Evolutionary conservation across 495 filamentous ascomycete genomes (phyloP).

Genomic region (Penicillium subrubescens): DNA sequence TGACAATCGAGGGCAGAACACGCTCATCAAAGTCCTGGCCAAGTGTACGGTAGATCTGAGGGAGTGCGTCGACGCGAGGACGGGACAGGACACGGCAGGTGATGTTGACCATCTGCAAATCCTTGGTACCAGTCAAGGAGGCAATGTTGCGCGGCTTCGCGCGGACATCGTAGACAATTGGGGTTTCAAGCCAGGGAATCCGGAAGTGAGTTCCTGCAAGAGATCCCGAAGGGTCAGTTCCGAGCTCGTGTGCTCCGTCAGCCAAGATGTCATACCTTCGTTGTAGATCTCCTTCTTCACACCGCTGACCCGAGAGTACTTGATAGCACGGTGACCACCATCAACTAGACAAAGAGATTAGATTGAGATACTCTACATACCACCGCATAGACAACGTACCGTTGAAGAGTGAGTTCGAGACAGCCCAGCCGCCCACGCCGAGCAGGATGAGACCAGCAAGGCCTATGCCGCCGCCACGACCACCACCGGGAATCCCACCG

Average conservation of each 20-base stretch:
- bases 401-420: slow-evolving; percentile 94
- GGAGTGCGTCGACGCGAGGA: slow-evolving; percentile 83
- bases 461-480: slow-evolving; percentile 48
- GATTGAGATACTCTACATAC: neutral
- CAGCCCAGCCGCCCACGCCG: slow-evolving; percentile 62
- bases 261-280: slow-evolving; percentile 69
- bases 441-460: slow-evolving; percentile 56
- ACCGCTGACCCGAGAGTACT: slow-evolving; percentile 91
- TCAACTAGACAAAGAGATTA: slow-evolving; percentile 68
- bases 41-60: slow-evolving; percentile 94
- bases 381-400: slow-evolving; percentile 40
- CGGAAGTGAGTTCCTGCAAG: slow-evolving; percentile 82
- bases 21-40: slow-evolving; percentile 97
- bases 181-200: slow-evolving; percentile 96
- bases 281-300: slow-evolving; percentile 94
- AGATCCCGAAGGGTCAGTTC: slow-evolving; percentile 17
- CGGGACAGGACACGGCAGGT: slow-evolving; percentile 98
- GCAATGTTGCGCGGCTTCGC: slow-evolving; percentile 96
- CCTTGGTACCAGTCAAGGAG: slow-evolving; percentile 97
- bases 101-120: slow-evolving; percentile 99
- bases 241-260: slow-evolving; percentile 10
- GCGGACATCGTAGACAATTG: slow-evolving; percentile 95
- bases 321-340: slow-evolving; percentile 98
- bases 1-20: slow-evolving; percentile 95
- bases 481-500: slow-evolving; percentile 50